Evolutionary conservation across 441 rosid species (phyloP), one percentile per base, ranked within the genome.

Genomic region (Aquilaria agallochum): DNA sequence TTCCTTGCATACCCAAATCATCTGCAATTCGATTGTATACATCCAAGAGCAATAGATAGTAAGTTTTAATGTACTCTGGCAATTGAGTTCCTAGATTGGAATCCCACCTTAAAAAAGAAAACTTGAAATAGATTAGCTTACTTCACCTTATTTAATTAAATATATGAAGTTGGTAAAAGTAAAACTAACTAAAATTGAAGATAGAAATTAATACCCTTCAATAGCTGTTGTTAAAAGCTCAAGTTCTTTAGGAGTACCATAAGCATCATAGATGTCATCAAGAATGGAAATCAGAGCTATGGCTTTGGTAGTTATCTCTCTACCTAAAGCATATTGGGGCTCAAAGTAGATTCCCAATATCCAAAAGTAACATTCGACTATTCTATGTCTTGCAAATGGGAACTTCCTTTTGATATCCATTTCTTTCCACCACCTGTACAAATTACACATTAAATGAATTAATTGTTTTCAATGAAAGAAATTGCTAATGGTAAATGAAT

Each of bases 31-130:
- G 77, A 2, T 50, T 36, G 42, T 56, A 72, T 20, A 69, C 42
- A 47, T 58, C 54, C 0, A 78, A 30, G 2, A 73, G 13, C 5
- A 63, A 48, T 2, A 27, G 13, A 30, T 72, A 80, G 5, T 4
- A 9, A 11, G 42, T 12, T 49, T 77, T 59, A 79, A 83, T 78
- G 60, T 68, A 74, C 9, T 65, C 61, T 2, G 82, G 85, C 0
- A 83, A 69, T 13, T 48, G 33, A 50, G 72, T 58, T 4, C 20
- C 30, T 2, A 20, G 27, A 20, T 14, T 20, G 0, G 40, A n/a
- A 3, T 80, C 79, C 85, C 85, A 83, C 68, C 81, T 78, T 2
- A 20, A 20, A 20, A 20, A 20, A 20, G 27, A 20, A 20, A 20
- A 20, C 27, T 1, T 20, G 27, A 20, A 20, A 20, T 20, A 20